Evolutionary conservation across 345 rosid genomes (phyloP), one percentile per base, ranked within the genome.

Genomic region (Anastatica hierochuntica): DNA sequence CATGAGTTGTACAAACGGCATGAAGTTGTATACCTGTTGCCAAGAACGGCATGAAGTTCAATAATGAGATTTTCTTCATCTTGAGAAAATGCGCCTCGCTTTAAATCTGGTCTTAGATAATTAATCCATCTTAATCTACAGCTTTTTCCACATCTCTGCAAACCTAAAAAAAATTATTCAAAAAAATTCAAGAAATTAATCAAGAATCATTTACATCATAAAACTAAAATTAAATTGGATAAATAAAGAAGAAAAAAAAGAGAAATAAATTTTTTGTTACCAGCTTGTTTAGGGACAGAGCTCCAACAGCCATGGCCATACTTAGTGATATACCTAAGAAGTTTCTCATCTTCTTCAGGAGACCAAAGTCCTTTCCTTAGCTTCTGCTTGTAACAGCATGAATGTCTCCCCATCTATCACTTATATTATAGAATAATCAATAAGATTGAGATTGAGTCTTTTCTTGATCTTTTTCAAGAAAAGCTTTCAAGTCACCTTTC

Each of bases 331-430:
- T 86, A 81, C 40, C 85, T 69, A 33, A 86, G 70, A 44, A 90
- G 96, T 64, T 84, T 90, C 79, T 90, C 98, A 66, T 90, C 98
- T 63, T 90, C 98, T 68, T 90, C 95, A 20, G 98, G 98, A 12
- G 98, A 90, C 98, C 98, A 90, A 26, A 90, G 83, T n/a, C 98
- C 98, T 79, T 90, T 90, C 79, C 95, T 76, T 20, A 90, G 76
- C 76, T 90, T 90, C 81, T 90, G 96, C 72, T 86, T 90, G 84
- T 79, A 79, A 74, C 97, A 90, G 58, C 98, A 90, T 41, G 97
- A 86, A 71, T 84, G 95, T 74, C 90, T 80, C 59, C 97, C 97
- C 97, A 89, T 89, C 34, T 35, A 10, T 52, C 10, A 19, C 5
- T 6, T 17, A 1, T 59, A 9, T 3, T 43, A 7, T 51, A 42